Conservation (phyloP, 225 moss, liverwort and hornwort genomes). For the Polytrichum commune region DNA sequence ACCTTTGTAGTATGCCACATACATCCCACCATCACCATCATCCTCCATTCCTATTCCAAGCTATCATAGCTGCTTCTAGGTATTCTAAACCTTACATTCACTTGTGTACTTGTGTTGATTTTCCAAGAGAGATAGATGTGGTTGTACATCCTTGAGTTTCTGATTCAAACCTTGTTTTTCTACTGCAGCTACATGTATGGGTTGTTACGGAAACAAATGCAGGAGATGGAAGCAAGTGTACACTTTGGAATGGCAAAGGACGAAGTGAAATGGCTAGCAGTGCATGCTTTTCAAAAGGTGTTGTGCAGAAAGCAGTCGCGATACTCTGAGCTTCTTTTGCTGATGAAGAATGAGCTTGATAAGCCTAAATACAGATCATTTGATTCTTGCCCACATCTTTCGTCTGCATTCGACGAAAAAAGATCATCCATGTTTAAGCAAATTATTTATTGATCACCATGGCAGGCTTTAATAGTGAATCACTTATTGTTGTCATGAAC, state of each 20-base stretch:
- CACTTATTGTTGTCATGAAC: too few relatives aligned
- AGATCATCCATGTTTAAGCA: constrained; percentile 85
- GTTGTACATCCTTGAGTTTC: not conserved
- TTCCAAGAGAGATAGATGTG: not conserved
- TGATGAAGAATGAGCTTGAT: constrained; percentile 50
- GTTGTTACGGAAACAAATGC: constrained; percentile 76
- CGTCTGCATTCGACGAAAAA: constrained; percentile 71
- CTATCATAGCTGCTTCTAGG: constrained; percentile 65
- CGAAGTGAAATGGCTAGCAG: constrained; percentile 83
- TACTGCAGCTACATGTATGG: constrained; percentile 85
- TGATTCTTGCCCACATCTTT: constrained; percentile 52
- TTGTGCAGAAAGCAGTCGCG: constrained; percentile 83
- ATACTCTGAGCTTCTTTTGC: constrained; percentile 52
- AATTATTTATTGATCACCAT: constrained; percentile 54
- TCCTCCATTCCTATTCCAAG: constrained; percentile 65
- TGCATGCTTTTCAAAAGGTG: constrained; percentile 69
- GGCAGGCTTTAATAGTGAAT: too few relatives aligned
- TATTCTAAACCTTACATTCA: constrained; percentile 10
- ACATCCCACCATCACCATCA: constrained; percentile 44
- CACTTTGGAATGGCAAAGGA: constrained; percentile 46
- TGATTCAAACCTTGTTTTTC: not conserved
- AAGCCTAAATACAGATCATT: constrained; percentile 34
- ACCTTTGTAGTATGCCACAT: constrained; percentile 66
- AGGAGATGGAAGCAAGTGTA: constrained; percentile 43
- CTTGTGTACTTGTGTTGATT: not conserved